Base-by-base conservation (phyloP, 2,329 filamentous ascomycete species). In the Achaetomium macrosporum region DNA sequence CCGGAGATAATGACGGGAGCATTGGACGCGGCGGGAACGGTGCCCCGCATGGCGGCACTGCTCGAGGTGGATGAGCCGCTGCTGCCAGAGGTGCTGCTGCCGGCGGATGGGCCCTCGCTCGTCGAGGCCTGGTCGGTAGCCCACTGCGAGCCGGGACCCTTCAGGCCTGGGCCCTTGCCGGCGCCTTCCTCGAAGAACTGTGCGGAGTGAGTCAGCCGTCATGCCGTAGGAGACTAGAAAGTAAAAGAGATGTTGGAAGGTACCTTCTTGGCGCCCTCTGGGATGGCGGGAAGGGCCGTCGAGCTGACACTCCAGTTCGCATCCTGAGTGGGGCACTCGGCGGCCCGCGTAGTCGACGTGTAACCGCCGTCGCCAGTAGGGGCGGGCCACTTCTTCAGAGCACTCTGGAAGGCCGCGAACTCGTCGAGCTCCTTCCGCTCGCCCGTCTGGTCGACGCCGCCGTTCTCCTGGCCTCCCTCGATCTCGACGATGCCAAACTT, bases 401-500 rank as follows among this genome's bases (percentile, higher is more conserved):
- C 77, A 15, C 65, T 68, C 61, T 73, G 69, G 63, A 80, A 76
- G 56, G 70, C 69, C 41, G 71, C 68, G 71, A 85, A 95, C 66
- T 95, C 88, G 44, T 42, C 12, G 17, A 78, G 72, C 60, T 86
- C 79, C 25, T 43, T 47, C 50, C 61, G 61, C 37, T 46, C 30
- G 42, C 60, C 61, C 10, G 57, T 60, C 53, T 62, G 59, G 50
- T 59, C 56, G 19, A n/a, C 25, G 40, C 51, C 42, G 17, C 47
- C 50, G 33, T 72, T 74, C 55, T 86, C 78, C 37, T 71, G 71
- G 66, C 70, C 65, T 59, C 77, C 79, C 50, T 71, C 65, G 65
- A 93, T 76, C 53, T 81, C 72, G 66, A 93, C 90, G 54, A 95
- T 84, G 60, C 91, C 92, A 70, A 84, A 97, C 47, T 85, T 77